Base-by-base conservation (phyloP, 1,284 basidiomycete species). In the Ceratobasidium sp. region DNA sequence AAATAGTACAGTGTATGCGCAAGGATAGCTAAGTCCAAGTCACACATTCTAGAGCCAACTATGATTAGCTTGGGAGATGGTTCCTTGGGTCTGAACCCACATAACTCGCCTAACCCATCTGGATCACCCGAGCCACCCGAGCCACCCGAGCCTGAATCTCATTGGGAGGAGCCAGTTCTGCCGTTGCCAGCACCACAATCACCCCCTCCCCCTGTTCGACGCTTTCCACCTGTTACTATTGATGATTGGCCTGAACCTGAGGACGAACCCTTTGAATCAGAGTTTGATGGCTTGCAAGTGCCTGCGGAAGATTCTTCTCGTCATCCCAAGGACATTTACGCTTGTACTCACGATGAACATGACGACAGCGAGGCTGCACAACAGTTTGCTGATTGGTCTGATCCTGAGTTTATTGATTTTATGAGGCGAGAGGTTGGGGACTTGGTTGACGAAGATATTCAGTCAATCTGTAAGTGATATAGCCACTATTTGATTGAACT, bases 401-500 rank as follows among this genome's bases (percentile, higher is more conserved):
- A 62, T 19, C 27, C 33, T 15, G 17, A 14, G 11, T 41, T 62
- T 36, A 9, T 19, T 7, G 59, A 27, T 36, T 62, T 62, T 44
- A 29, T 62, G 11, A 29, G 24, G 24, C 31, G 44, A 11, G 59
- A 62, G 11, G 15, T 62, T 15, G 59, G 59, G 5, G 36, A 41
- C 31, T n/a, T 36, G 2, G 22, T 36, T 36, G 31, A 36, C 17
- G 6, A 62, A 44, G 59, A 62, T 5, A 36, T 31, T 9, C 31
- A 62, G 59, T n/a, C 3, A 4, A 62, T 62, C 11, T 41, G 27
- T 62, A 36, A 62, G 59, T 62, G n/a, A n/a, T 2, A 29, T 36
- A 41, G 19, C 22, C 6, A 2, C 11, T 62, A 19, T 11, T 53
- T n/a, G 19, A 9, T 53, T n/a, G 7, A 6, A 17, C n/a, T 5